Conservation (phyloP, 768 basidiomycete species). For the Trametes punicea region DNA sequence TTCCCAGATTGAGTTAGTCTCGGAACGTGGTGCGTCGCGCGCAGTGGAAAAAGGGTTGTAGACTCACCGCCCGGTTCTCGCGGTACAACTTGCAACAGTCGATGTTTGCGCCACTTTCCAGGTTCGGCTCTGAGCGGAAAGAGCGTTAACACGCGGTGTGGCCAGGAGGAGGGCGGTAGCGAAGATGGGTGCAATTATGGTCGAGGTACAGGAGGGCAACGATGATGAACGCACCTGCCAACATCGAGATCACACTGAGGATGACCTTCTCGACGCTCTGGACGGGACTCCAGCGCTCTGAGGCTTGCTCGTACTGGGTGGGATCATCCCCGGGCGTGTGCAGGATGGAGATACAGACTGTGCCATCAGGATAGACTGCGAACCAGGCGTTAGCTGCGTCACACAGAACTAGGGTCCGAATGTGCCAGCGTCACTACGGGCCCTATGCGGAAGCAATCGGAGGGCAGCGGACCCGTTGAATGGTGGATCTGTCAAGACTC, state of each 20-base stretch:
- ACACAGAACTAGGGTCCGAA: background rate
- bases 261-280: slow-evolving; percentile 98
- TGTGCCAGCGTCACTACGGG: background rate
- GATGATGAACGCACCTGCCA: slow-evolving; percentile 63
- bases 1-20: background rate
- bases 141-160: background rate
- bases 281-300: slow-evolving; percentile 98
- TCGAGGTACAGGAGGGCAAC: background rate
- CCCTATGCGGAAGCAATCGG: background rate
- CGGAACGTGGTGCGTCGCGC: background rate
- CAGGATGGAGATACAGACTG: slow-evolving; percentile 96
- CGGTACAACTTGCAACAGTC: slow-evolving; percentile 97
- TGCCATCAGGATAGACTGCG: slow-evolving; percentile 92
- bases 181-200: background rate
- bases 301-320: slow-evolving; percentile 91
- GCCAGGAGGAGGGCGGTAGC: background rate
- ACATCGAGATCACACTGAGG: slow-evolving; percentile 94
- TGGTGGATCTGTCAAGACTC: slow-evolving; percentile 30
- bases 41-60: background rate
- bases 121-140: slow-evolving; percentile 73
- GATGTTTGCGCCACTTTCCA: slow-evolving; percentile 96
- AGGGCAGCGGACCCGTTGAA: background rate
- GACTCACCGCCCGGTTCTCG: slow-evolving; percentile 64
- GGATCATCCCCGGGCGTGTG: slow-evolving; percentile 93
- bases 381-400: background rate